Evolutionary conservation across 2,329 filamentous ascomycete genomes (phyloP).

Genomic region (Moelleriella libera): DNA sequence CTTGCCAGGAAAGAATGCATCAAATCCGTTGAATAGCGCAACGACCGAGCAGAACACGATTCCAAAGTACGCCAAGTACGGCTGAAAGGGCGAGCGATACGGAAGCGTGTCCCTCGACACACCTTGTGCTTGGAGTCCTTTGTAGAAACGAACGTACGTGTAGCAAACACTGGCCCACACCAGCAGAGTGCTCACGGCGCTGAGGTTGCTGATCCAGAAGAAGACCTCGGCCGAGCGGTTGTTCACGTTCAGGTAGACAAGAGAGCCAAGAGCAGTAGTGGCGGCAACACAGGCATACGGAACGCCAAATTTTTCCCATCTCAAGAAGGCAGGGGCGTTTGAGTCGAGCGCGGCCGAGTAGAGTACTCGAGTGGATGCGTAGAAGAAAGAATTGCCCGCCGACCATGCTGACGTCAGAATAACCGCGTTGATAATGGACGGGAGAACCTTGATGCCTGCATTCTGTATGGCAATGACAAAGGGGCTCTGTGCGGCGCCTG

Average conservation of each 20-base stretch:
- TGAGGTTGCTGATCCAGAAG: constrained; percentile 44
- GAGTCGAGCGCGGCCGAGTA: constrained; percentile 29
- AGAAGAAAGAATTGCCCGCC: constrained; percentile 42
- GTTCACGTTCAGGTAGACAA: constrained; percentile 48
- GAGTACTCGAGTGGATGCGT: constrained; percentile 31
- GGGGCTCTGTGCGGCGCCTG: constrained; percentile 32
- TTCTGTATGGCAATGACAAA: constrained; percentile 41
- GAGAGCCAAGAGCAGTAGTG: constrained; percentile 41
- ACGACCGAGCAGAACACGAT: constrained; percentile 43
- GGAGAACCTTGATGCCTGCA: constrained; percentile 30
- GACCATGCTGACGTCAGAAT: constrained; percentile 46
- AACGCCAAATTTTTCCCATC: constrained; percentile 13
- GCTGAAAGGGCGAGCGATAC: constrained; percentile 52
- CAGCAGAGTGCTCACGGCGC: constrained; percentile 57
- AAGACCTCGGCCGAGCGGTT: constrained; percentile 45
- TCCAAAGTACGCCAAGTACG: constrained; percentile 52
- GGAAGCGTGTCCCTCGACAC: constrained; percentile 49
- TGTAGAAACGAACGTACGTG: constrained; percentile 56
- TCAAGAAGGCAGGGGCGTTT: constrained; percentile 25
- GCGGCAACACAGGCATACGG: constrained; percentile 15
- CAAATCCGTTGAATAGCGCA: constrained; percentile 58
- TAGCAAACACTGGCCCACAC: constrained; percentile 54
- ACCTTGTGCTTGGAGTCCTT: constrained; percentile 49
- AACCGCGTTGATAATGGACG: constrained; percentile 40
- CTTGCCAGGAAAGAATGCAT: constrained; percentile 49